Evolutionary conservation across 202 grass and related monocot species (phyloP), one percentile per base, ranked within the genome.

Genomic region (Panicum hallii): DNA sequence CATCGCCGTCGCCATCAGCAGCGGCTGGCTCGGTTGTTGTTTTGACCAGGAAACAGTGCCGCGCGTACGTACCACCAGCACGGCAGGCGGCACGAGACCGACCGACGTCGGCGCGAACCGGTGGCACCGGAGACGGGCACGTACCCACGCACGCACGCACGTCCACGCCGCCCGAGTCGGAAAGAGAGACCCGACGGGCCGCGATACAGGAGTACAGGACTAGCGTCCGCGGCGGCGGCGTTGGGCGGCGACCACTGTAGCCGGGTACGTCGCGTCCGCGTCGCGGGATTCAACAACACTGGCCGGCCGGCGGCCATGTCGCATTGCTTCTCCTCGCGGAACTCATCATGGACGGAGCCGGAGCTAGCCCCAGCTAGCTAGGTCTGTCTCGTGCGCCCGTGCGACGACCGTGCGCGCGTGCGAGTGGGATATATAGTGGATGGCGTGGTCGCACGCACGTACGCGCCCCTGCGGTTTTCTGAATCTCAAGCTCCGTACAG

Each of bases 11-110:
- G 30, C 5, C 47, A 32, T 23, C n/a, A 7, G 43, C 43, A 70
- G 10, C 67, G 11, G 44, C 22, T 8, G 5, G 20, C 9, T 22
- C 55, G 13, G 46, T 34, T 45, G 2, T 60, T 12, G 5, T 8
- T 48, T 47, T 79, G 77, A 79, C 77, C 62, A 32, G 7, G 7
- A 5, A 34, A 73, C 70, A 73, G 70, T 19, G 47, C 22, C 45
- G 20, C 43, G n/a, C 41, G 20, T 5, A 10, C 4, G 20, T 20
- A 20, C 4, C 15, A 4, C 3, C 63, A 36, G 28, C 30, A 2
- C 4, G 36, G 36, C 36, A 4, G 1, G 20, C 4, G 43, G 40
- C 2, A 2, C 23, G 43, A 10, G 32, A 38, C 72, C 16, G 23
- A 17, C 2, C 30, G 61, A 49, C 23, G 70, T 22, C 30, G 50